Evolutionary conservation across 176 grass and related monocot genomes (phyloP), one percentile per base, ranked within the genome.

Genomic region (Musa itinerans): DNA sequence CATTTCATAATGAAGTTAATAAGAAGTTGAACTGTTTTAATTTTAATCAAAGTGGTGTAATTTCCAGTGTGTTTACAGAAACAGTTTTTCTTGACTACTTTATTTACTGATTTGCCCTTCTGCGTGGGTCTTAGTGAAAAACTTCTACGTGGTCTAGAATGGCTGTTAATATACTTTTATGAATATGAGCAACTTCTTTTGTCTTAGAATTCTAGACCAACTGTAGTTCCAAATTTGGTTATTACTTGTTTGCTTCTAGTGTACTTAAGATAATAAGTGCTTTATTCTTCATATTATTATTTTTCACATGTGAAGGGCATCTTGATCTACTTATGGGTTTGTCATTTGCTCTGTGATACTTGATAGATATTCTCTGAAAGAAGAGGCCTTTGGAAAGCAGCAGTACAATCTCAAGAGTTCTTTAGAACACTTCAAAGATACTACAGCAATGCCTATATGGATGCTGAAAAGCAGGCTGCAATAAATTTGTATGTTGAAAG

Each of bases 341-440:
- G 82, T 76, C 63, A 83, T 11, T 23, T 66, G 13, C 27, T 81
- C 21, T 85, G 68, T 17, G 72, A 69, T 82, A 76, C 25, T 66
- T 70, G 82, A 50, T 86, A 96, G 94, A 93, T 97, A 87, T 97
- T 97, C 82, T 92, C 94, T 81, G 90, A 89, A 73, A 90, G 83
- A 75, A 93, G 87, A 84, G 90, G 90, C 50, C 88, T 90, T n/a
- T 86, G 84, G 69, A 92, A 90, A 86, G 74, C 87, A 78, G 78
- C 88, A 68, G 92, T 89, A 57, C 90, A 82, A 70, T 89, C 87
- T 63, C 90, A 93, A 78, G 90, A 93, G 82, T 91, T 97, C 55
- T 89, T 93, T 73, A 88, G 94, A 76, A 89, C 90, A 74, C 81
- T 97, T 79, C 90, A 97, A 79, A 81, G 93, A 78, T 89, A 97